These are phyloP conservation scores for Apiospora rasikravindrae DNA, from an alignment of 2,329 filamentous ascomycete genomes.

Conservation along the genomic window DNA sequence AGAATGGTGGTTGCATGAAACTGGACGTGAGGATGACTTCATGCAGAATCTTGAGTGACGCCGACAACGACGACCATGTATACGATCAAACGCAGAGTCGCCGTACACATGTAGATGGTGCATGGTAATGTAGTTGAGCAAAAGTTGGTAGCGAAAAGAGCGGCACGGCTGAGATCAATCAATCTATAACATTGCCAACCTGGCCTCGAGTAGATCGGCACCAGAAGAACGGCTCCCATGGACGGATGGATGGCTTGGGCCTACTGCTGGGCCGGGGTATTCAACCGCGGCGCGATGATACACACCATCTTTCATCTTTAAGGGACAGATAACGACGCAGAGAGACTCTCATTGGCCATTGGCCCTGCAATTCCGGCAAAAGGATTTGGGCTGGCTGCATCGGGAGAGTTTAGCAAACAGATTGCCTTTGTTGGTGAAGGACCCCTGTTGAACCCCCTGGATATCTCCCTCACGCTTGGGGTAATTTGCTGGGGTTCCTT, in stretches of 20 bases:
- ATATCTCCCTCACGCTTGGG: background rate
- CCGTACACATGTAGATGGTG: background rate
- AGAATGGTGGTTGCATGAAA: background rate
- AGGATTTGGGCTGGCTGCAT: background rate
- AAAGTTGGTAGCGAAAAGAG: background rate
- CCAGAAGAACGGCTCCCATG: background rate
- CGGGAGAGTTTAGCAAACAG: background rate
- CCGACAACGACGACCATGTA: background rate
- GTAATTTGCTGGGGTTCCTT: background rate
- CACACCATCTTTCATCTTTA: background rate
- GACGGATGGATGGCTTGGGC: background rate
- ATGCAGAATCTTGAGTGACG: background rate
- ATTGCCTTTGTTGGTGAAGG: slow-evolving; percentile 4
- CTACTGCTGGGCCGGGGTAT: background rate
- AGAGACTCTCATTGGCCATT: background rate
- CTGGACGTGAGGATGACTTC: background rate
- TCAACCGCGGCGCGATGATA: background rate
- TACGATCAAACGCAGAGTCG: background rate
- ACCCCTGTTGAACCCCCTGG: background rate
- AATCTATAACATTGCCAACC: background rate
- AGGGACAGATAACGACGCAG: background rate
- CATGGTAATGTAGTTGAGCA: background rate
- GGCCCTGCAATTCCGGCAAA: background rate
- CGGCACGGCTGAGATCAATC: background rate
- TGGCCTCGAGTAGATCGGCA: background rate